Evolutionary conservation across 129 eudicot genomes (phyloP).

Genomic region (Ambrosia trifida): DNA sequence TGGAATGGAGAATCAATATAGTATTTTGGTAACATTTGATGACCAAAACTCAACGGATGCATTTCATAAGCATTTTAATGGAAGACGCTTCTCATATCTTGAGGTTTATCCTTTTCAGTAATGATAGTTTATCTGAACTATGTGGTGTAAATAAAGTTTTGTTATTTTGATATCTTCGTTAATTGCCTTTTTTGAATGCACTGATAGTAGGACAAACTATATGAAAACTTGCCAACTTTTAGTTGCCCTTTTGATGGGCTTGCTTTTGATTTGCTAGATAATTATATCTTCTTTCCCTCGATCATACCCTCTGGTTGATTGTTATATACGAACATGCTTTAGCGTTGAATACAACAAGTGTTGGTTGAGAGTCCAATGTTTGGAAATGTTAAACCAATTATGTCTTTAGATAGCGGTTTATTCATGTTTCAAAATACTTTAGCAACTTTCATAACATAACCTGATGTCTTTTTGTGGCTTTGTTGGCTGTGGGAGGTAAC

Average conservation of each 20-base stretch:
- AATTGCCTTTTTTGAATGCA: slow-evolving; percentile 28
- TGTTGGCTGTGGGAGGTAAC: slow-evolving; percentile 94
- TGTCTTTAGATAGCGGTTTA: slow-evolving; percentile 3
- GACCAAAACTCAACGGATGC: slow-evolving; percentile 70
- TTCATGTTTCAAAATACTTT: neutral
- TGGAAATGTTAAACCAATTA: neutral
- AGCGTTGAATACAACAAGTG: slow-evolving; percentile 19
- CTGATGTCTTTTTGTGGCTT: slow-evolving; percentile 85
- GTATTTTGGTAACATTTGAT: slow-evolving; percentile 73
- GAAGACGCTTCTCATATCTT: slow-evolving; percentile 74
- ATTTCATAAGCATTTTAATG: slow-evolving; percentile 82
- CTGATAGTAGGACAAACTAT: no score
- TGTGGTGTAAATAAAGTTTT: neutral
- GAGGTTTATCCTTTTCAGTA: slow-evolving; percentile 49
- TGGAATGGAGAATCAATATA: slow-evolving; percentile 83
- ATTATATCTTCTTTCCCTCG: no score
- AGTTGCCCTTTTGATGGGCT: no score
- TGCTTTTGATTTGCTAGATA: no score
- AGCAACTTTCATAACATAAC: neutral
- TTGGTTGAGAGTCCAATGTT: slow-evolving; percentile 25
- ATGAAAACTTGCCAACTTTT: no score
- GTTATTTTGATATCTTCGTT: neutral
- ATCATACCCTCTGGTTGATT: no score
- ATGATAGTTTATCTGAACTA: neutral
- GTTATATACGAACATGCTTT: neutral